Evolutionary conservation across 306 rosid genomes (phyloP).

Genomic region (Medicago ruthenica): DNA sequence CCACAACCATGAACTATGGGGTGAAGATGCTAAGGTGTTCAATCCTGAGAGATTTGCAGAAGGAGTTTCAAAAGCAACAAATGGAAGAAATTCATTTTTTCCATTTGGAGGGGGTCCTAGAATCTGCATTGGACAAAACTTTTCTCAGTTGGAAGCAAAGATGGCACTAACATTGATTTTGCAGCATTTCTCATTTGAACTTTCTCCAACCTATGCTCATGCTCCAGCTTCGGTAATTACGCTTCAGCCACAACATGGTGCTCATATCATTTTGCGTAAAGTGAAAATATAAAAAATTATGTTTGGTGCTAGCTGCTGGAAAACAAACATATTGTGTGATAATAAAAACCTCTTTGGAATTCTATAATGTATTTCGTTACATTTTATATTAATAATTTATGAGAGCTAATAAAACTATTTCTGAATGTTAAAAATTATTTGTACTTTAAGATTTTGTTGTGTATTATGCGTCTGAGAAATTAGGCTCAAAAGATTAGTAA

Average conservation of each 20-base stretch:
- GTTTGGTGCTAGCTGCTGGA: too few relatives aligned
- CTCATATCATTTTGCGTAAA: constrained; percentile 46
- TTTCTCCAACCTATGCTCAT: constrained; percentile 51
- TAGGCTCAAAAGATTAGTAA: too few relatives aligned
- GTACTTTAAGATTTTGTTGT: too few relatives aligned
- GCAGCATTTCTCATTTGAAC: constrained; percentile 55
- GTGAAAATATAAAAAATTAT: not conserved
- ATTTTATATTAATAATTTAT: not conserved
- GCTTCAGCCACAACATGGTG: constrained; percentile 51
- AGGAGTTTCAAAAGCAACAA: constrained; percentile 61
- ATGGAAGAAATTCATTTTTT: constrained; percentile 44
- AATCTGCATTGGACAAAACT: constrained; percentile 67
- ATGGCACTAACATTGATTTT: constrained; percentile 47
- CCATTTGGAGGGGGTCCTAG: constrained; percentile 78
- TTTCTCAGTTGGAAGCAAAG: constrained; percentile 50
- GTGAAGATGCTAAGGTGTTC: constrained; percentile 60
- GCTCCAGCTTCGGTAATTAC: constrained; percentile 23
- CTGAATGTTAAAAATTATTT: too few relatives aligned
- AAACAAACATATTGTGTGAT: not conserved
- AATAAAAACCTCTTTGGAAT: not conserved
- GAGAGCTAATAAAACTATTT: too few relatives aligned
- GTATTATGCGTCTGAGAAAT: too few relatives aligned
- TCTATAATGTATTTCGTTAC: not conserved
- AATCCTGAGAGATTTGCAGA: constrained; percentile 67
- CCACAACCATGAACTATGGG: constrained; percentile 58